Conservation (phyloP, 345 rosid species). For the Linum tenue region DNA sequence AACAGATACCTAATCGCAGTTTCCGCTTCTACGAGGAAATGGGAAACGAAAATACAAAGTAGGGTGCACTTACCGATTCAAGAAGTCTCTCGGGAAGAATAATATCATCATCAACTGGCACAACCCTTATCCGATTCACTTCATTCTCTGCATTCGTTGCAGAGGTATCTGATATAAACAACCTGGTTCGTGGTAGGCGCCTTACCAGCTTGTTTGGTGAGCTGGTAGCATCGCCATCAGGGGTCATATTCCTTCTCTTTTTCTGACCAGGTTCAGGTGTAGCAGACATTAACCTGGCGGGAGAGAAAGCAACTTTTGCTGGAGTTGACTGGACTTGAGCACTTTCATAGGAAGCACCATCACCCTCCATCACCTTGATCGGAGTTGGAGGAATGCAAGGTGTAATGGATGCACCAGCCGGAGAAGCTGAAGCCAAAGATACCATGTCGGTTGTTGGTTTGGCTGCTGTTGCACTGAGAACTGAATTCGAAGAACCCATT, state of each 20-base stretch:
- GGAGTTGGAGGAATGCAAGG: conserved; percentile 31
- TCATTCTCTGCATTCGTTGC: conserved; percentile 26
- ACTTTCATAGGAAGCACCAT: conserved; percentile 18
- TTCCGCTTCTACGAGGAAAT: neutral
- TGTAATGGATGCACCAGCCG: neutral
- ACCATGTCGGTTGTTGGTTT: conserved; percentile 7
- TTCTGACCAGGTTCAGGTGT: conserved; percentile 31
- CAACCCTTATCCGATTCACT: conserved; percentile 15
- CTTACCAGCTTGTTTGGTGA: conserved; percentile 47
- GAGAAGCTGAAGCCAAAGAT: conserved; percentile 8
- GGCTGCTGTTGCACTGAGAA: conserved; percentile 21
- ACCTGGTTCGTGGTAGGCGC: conserved; percentile 46
- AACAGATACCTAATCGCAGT: neutral
- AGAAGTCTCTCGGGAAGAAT: conserved; percentile 47
- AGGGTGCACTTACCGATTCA: conserved; percentile 44
- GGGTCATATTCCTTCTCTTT: conserved; percentile 48
- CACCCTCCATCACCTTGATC: conserved; percentile 21
- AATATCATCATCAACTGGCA: conserved; percentile 34
- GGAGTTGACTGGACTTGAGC: conserved; percentile 43
- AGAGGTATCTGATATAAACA: conserved; percentile 52
- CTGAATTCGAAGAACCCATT: conserved; percentile 13
- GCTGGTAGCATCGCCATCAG: conserved; percentile 35
- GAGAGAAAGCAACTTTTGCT: conserved; percentile 51
- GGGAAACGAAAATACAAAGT: neutral
- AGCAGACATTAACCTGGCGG: conserved; percentile 35